Base-by-base conservation (phyloP, 176 grass and related monocot species). In the Hordeum vulgare region DNA sequence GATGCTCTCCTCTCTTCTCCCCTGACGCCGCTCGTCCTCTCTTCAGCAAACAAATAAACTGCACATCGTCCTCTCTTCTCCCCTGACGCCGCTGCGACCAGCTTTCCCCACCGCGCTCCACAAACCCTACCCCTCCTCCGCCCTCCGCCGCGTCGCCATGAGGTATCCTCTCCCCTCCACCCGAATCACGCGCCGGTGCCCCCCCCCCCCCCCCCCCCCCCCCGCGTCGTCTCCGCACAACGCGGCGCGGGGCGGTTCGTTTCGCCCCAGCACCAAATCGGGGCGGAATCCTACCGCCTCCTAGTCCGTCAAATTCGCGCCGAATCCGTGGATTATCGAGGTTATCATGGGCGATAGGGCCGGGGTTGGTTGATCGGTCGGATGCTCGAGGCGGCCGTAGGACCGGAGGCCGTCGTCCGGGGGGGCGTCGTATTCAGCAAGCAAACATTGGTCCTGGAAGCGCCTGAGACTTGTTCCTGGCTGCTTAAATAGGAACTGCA, bases 41-140 rank as follows among this genome's bases (percentile, higher is more conserved):
- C n/a, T n/a, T n/a, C n/a, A n/a, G n/a, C n/a, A n/a, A n/a, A n/a
- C n/a, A n/a, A n/a, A n/a, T n/a, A n/a, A n/a, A n/a, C n/a, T n/a
- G n/a, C n/a, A n/a, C n/a, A 18, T 21, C 72, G 39, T 77, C 71
- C 39, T 59, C 28, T 77, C 71, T 28, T 59, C 28, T 21, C 75
- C 74, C 35, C 8, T 17, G 18, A 31, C 20, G 42, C 54, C 29
- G 54, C 69, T 33, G 49, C 33, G 7, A 15, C 47, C 57, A 49
- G 18, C 85, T 87, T 63, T 88, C 73, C 63, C 73, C 73, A 53
- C 53, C 49, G 18, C 79, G 69, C 65, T 59, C 78, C 18, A 1
- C 37, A 57, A 87, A 81, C 79, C 79, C 74, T 81, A 76, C 80
- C 33, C 23, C 44, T 44, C 49, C 44, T 45, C 57, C 11, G 27